Conservation (phyloP, 768 basidiomycete species). For the Phylloporus sp. region DNA sequence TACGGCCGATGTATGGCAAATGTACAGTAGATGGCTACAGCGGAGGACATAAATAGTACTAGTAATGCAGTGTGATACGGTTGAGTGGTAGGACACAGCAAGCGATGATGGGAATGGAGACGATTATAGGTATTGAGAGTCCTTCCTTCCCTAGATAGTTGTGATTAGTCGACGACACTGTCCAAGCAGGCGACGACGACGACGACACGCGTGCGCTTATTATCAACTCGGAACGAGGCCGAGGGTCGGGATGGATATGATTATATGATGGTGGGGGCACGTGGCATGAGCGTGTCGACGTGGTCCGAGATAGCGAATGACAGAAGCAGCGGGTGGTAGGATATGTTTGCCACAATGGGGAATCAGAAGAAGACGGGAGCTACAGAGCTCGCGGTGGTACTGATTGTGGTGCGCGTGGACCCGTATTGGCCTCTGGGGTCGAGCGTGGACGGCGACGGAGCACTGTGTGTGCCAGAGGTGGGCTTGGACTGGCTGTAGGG, state of each 20-base stretch:
- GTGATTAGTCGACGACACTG: constrained; percentile 15
- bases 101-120: constrained; percentile 2
- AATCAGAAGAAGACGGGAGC: constrained; percentile 58
- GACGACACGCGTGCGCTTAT: neutral
- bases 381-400: constrained; percentile 44
- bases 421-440: constrained; percentile 20
- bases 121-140: constrained; percentile 12
- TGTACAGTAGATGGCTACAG: constrained; percentile 16
- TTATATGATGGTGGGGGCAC: neutral
- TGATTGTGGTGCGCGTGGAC: constrained; percentile 36
- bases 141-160: constrained; percentile 16
- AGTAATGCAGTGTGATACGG: constrained; percentile 3
- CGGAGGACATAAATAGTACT: neutral
- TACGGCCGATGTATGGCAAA: constrained; percentile 2
- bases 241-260: neutral
- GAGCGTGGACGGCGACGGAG: constrained; percentile 19
- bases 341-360: neutral
- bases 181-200: constrained; percentile 7
- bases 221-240: constrained; percentile 8
- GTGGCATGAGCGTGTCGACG: constrained; percentile 1
- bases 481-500: constrained; percentile 21
- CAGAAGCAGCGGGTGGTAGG: neutral
- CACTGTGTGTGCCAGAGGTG: constrained; percentile 2
- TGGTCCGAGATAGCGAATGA: neutral
- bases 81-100: constrained; percentile 6